These are phyloP conservation scores for Sergeia podlipaevii DNA, from an alignment of 208 protist species.

Conservation along the genomic window DNA sequence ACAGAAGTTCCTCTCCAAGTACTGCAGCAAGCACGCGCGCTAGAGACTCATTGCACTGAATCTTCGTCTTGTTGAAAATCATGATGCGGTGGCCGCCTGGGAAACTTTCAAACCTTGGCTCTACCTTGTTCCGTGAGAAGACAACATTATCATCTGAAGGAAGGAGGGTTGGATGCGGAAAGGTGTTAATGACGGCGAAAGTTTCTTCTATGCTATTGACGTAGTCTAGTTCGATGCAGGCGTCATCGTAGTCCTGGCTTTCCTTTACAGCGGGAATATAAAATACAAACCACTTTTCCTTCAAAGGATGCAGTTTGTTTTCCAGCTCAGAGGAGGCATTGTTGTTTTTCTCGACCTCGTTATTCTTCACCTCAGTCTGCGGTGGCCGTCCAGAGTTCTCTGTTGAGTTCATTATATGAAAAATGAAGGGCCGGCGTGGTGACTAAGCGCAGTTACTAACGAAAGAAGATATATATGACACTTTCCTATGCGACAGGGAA, in stretches of 20 bases:
- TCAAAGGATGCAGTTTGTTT: slow-evolving; percentile 60
- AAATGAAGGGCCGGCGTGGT: too few relatives aligned
- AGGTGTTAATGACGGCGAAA: slow-evolving; percentile 68
- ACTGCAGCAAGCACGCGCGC: slow-evolving; percentile 57
- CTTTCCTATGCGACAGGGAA: too few relatives aligned
- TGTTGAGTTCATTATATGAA: too few relatives aligned
- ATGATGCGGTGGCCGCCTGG: slow-evolving; percentile 54
- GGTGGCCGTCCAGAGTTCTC: too few relatives aligned
- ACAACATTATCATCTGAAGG: slow-evolving; percentile 66
- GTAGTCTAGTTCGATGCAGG: slow-evolving; percentile 60
- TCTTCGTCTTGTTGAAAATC: slow-evolving; percentile 68
- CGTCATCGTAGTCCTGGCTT: slow-evolving; percentile 40
- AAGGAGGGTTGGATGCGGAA: slow-evolving; percentile 57
- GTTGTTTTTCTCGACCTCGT: too few relatives aligned
- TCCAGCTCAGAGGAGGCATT: too few relatives aligned
- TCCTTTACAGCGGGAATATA: slow-evolving; percentile 59
- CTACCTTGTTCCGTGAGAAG: slow-evolving; percentile 68
- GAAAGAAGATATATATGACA: too few relatives aligned
- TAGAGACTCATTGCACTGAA: slow-evolving; percentile 49
- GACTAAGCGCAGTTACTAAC: too few relatives aligned
- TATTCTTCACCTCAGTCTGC: too few relatives aligned
- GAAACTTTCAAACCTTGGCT: slow-evolving; percentile 81
- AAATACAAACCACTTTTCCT: slow-evolving; percentile 80
- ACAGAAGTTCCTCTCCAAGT: slow-evolving; percentile 63
- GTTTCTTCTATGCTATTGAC: slow-evolving; percentile 70